Conservation (phyloP, 192 early-diverging fungal species). For the Fimicolochytrium jonesii region DNA sequence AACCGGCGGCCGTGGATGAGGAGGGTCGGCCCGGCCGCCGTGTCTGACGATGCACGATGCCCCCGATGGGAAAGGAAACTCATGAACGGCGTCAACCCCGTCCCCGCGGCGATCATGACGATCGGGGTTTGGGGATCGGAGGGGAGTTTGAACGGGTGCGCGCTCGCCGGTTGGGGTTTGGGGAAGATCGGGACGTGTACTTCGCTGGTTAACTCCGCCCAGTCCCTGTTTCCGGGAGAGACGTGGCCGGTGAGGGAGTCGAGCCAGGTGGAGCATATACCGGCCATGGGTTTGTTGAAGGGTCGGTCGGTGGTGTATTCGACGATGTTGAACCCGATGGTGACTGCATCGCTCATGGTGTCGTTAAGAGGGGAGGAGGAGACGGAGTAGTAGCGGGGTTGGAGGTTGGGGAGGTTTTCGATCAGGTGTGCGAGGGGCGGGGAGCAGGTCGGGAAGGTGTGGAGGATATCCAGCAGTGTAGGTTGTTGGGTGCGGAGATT, state of each 20-base stretch:
- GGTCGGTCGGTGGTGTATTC: constrained; percentile 35
- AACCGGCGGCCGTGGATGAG: constrained; percentile 85
- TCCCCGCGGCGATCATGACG: constrained; percentile 88
- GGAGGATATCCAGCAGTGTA: constrained; percentile 74
- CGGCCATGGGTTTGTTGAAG: constrained; percentile 38
- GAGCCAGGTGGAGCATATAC: constrained; percentile 78
- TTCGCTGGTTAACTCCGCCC: no score
- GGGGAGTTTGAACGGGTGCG: constrained; percentile 62
- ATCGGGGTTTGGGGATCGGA: constrained; percentile 53
- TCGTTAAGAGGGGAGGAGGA: constrained; percentile 62
- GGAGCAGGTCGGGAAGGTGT: constrained; percentile 71
- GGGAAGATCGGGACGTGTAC: constrained; percentile 28
- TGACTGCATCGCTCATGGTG: constrained; percentile 29
- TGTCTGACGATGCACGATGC: constrained; percentile 28
- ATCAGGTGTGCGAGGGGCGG: constrained; percentile 68
- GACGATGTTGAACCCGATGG: constrained; percentile 87
- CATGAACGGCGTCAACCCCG: constrained; percentile 92
- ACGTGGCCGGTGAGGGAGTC: constrained; percentile 53
- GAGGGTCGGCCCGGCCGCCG: constrained; percentile 49
- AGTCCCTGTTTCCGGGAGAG: no score
- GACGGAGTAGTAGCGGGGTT: constrained; percentile 87
- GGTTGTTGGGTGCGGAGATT: constrained; percentile 63
- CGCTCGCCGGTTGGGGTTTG: constrained; percentile 15
- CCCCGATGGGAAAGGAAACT: constrained; percentile 78
- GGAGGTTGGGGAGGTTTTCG: constrained; percentile 71